A percentile compares a stretch with the other conserved stretches of the same genome.
These are phyloP conservation scores for Hyphopichia wangnamkhiaoensis DNA, from an alignment of 1,139 yeast genomes.

Conservation along the genomic window DNA sequence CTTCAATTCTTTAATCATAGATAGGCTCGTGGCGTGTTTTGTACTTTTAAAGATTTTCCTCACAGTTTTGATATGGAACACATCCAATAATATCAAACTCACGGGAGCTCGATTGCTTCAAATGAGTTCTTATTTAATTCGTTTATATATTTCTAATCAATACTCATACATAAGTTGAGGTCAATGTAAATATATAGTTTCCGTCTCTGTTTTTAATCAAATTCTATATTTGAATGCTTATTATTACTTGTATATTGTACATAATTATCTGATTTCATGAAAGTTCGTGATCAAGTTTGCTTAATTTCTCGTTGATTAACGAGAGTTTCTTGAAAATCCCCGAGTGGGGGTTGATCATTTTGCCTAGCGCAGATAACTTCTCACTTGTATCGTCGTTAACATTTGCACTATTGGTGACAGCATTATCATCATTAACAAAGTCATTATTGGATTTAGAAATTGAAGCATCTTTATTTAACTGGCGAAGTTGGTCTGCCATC, in stretches of 20 bases:
- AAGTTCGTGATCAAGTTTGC: slow-evolving; percentile 18
- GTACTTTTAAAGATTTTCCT: not conserved
- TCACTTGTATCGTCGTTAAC: slow-evolving; percentile 9
- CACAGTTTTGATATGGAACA: no score
- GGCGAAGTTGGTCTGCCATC: slow-evolving; percentile 13
- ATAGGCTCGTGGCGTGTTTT: not conserved
- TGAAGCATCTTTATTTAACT: not conserved
- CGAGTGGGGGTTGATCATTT: slow-evolving; percentile 37
- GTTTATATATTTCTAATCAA: no score
- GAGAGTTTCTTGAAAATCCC: slow-evolving; percentile 40
- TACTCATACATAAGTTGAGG: no score
- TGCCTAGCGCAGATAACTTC: slow-evolving; percentile 17
- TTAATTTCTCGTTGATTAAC: slow-evolving; percentile 33
- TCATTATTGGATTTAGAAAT: slow-evolving; percentile 4
- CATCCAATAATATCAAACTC: no score
- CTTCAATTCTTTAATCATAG: slow-evolving; percentile 2
- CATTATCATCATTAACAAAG: slow-evolving; percentile 4
- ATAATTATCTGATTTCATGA: no score
- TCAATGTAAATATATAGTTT: no score
- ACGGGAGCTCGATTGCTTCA: no score
- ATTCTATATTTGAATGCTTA: no score
- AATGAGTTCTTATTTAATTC: no score
- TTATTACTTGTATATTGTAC: no score
- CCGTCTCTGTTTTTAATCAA: no score
- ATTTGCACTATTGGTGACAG: slow-evolving; percentile 7